Evolutionary conservation across 495 filamentous ascomycete species (phyloP), one percentile per base, ranked within the genome.

Genomic region (Xylaria telfairii): DNA sequence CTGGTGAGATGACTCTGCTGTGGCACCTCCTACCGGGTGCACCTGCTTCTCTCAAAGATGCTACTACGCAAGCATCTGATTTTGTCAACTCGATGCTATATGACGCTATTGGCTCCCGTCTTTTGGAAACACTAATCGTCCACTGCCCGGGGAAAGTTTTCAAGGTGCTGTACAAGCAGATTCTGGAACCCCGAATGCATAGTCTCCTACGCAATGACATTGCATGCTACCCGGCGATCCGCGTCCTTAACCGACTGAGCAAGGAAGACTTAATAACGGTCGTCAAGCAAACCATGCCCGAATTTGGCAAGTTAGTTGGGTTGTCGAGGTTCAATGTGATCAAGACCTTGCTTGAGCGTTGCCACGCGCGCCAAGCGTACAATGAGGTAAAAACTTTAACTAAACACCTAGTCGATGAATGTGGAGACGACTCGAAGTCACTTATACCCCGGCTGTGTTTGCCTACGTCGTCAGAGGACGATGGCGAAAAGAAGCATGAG

Each of bases 61-160:
- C 78, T 9, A 79, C 76, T 9, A 82, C 81, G 3, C 73, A 75
- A 10, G 84, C 84, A 12, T 81, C 77, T 30, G 81, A 84, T 10
- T 98, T 98, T 77, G 88, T 98, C 78, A 92, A 92, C 72, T 90
- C 92, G 44, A 86, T 98, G 72, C 79, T 98, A 28, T 98, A 98
- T 76, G 93, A 97, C 75, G 82, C 92, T 0, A 88, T 98, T 30
- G 96, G 96, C 5, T 97, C 94, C 6, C 90, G 94, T 39, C 85
- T 99, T 5, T 86, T 97, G 13, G 96, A 99, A 77, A 92, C 90
- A 2, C 90, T 99, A 67, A 87, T 97, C 70, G 86, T 87, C 12
- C 84, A 90, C 74, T 91, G 91, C 37, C 94, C 95, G 0, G 94
- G 93, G 37, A 97, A 93, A 75, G 85, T 92, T 24, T 98, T 98